phyloP scores from a whole-genome alignment of 257 asterid genomes.

The Solanum stenotomum region DNA sequence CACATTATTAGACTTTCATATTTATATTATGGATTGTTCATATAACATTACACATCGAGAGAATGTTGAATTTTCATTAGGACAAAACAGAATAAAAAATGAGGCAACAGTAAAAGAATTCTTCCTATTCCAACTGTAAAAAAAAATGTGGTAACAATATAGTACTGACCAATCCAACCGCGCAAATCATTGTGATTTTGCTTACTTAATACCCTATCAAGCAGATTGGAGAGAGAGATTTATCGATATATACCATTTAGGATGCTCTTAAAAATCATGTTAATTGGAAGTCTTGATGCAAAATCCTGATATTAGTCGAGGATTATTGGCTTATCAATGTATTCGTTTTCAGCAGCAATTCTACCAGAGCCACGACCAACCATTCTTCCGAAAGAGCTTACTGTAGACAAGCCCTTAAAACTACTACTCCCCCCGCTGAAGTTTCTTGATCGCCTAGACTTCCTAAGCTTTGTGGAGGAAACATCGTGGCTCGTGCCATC shows the following conservation, averaged over 20 bases:
- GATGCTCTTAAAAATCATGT: neutral
- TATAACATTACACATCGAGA: neutral
- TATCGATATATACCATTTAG: conserved; percentile 4
- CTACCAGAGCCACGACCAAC: conserved; percentile 65
- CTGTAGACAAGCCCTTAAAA: conserved; percentile 67
- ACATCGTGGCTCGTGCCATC: conserved; percentile 34
- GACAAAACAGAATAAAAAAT: neutral
- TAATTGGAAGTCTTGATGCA: neutral
- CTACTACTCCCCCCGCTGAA: conserved; percentile 88
- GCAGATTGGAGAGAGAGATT: conserved; percentile 4
- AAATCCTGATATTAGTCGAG: conserved; percentile 21
- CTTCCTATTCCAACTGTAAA: conserved; percentile 14
- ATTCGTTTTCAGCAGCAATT: conserved; percentile 43
- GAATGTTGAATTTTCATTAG: neutral
- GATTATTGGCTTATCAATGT: conserved; percentile 57
- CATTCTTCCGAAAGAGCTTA: conserved; percentile 70
- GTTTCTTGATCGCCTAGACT: conserved; percentile 62
- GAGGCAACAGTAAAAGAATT: conserved; percentile 18
- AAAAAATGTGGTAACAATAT: conserved; percentile 1
- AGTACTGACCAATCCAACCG: conserved; percentile 24
- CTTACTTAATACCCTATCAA: conserved; percentile 26
- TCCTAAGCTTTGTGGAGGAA: conserved; percentile 45
- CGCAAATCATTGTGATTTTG: conserved; percentile 29
- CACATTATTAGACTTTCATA: neutral
- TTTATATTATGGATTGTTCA: neutral